These are phyloP conservation scores for Cochlearia excelsa DNA, from an alignment of 345 rosid genomes.

Conservation along the genomic window DNA sequence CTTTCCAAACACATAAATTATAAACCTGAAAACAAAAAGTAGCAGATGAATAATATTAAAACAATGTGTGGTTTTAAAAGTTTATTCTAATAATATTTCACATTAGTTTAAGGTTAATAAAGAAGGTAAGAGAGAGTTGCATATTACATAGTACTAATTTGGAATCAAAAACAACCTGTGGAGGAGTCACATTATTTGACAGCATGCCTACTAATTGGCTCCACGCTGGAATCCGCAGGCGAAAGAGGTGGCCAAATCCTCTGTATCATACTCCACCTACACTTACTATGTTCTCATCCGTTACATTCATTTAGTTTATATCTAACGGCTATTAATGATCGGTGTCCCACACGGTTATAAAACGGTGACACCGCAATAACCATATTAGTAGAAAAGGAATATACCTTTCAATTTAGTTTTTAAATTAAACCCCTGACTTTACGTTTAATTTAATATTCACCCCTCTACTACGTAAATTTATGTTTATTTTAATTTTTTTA, in stretches of 20 bases:
- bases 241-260: conserved; percentile 20
- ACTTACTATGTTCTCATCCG: neutral
- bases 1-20: too few species aligned
- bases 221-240: conserved; percentile 32
- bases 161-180: conserved; percentile 22
- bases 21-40: too few species aligned
- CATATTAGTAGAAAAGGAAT: conserved; percentile 24
- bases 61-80: too few species aligned
- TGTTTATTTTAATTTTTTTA: too few species aligned
- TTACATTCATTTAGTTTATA: conserved; percentile 25
- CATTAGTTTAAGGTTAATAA: too few species aligned
- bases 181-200: conserved; percentile 28
- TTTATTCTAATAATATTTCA: too few species aligned
- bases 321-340: conserved; percentile 19
- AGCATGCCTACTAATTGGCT: conserved; percentile 28
- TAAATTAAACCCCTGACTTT: conserved; percentile 21
- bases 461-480: neutral
- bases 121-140: conserved; percentile 6
- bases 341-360: conserved; percentile 9
- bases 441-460: conserved; percentile 14
- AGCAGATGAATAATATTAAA: too few species aligned
- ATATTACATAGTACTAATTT: neutral
- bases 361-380: conserved; percentile 19
- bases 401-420: conserved; percentile 24
- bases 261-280: conserved; percentile 3